Percentiles rank a stretch among this genome's conserved stretches.
phyloP scores from a whole-genome alignment of 2,329 filamentous ascomycete genomes.

The Colletotrichum coccodes region DNA sequence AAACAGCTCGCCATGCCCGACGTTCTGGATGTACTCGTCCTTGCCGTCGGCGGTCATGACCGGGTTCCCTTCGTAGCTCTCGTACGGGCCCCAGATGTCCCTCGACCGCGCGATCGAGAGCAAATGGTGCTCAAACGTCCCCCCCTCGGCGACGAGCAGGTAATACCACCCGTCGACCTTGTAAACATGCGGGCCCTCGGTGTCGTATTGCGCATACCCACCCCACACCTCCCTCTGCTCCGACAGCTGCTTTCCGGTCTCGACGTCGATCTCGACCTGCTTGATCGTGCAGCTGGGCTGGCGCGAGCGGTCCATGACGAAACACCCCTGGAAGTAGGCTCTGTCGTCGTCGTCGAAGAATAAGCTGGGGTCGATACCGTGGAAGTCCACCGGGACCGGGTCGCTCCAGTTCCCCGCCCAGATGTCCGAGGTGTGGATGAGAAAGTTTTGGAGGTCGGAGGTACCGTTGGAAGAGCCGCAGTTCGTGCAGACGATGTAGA shows the following conservation, averaged over 20 bases:
- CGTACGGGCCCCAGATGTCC: slow-evolving; percentile 43
- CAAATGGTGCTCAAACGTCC: slow-evolving; percentile 44
- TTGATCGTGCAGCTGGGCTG: slow-evolving; percentile 34
- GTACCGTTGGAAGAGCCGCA: background rate
- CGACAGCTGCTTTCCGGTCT: background rate
- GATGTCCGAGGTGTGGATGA: slow-evolving; percentile 36
- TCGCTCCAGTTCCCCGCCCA: slow-evolving; percentile 39
- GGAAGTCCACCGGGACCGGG: slow-evolving; percentile 45
- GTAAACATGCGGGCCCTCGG: slow-evolving; percentile 51
- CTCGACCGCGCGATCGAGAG: slow-evolving; percentile 40
- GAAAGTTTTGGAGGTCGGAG: slow-evolving; percentile 30
- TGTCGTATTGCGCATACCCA: background rate
- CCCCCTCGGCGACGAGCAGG: slow-evolving; percentile 52
- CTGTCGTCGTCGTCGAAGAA: slow-evolving; percentile 54
- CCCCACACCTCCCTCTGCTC: background rate
- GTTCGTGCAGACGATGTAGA: slow-evolving; percentile 40
- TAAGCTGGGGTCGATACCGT: slow-evolving; percentile 49
- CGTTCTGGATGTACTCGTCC: slow-evolving; percentile 29
- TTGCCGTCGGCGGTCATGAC: slow-evolving; percentile 39
- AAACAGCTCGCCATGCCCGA: slow-evolving; percentile 32
- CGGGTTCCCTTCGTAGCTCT: slow-evolving; percentile 38
- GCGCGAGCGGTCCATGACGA: slow-evolving; percentile 15
- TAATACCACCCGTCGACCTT: slow-evolving; percentile 49
- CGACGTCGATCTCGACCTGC: slow-evolving; percentile 30
- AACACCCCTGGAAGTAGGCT: slow-evolving; percentile 43